Evolutionary conservation across 2,329 filamentous ascomycete species (phyloP), one percentile per base, ranked within the genome.

Genomic region (Simplicillium aogashimaense): DNA sequence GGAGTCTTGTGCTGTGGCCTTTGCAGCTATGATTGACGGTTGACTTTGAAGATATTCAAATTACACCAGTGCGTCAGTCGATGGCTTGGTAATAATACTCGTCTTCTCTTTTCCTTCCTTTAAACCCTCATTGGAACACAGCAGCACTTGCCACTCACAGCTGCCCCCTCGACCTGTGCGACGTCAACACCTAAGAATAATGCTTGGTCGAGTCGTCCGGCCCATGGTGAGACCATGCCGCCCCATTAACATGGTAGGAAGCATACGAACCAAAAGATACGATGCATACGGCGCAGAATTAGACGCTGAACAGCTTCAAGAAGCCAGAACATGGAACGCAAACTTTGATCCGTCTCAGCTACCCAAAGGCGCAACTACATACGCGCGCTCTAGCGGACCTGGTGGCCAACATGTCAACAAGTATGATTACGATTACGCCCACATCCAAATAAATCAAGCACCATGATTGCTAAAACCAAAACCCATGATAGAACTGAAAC

Each of bases 391-490:
- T 3, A 77, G 73, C 47, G 75, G 75, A 0, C 74, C 75, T 3
- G 75, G 75, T 11, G 75, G 75, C 2, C 75, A 79, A 48, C 73
- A 79, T 50, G 74, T 78, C 28, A 79, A 79, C 52, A 79, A 78
- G 75, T 78, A 50, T 39, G 67, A 71, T 67, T 44, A 68, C 2
- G 67, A 72, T 45, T 66, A 70, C 48, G 67, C 70, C 29, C 72
- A 72, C 48, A 72, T 71, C 67, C 70, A 39, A 38, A 61, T 54
- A 25, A n/a, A n/a, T n/a, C n/a, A n/a, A n/a, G n/a, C n/a, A n/a
- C n/a, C n/a, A n/a, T n/a, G n/a, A n/a, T n/a, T n/a, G n/a, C n/a
- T n/a, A n/a, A n/a, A n/a, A n/a, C n/a, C n/a, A n/a, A n/a, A n/a
- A 4, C 28, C 10, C 10, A 28, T 33, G 30, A n/a, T 47, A 78